Evolutionary conservation across 352 stramenopile genomes (phyloP), one percentile per base, ranked within the genome.

Genomic region (Albugo candida): DNA sequence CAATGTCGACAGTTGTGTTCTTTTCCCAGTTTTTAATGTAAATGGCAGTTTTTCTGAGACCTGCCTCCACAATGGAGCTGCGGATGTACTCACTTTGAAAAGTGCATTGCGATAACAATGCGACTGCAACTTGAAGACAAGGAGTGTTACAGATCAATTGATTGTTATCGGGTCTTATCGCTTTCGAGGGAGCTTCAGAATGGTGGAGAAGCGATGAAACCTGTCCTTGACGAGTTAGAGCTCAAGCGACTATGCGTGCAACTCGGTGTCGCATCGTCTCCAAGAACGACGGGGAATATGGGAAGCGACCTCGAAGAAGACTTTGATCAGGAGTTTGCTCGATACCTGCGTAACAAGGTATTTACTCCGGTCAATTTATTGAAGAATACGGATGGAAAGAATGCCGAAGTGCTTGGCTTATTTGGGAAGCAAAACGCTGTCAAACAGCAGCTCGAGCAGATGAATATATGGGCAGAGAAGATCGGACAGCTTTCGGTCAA

Each of bases 361-460:
- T 73, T 87, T 45, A 3, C 24, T 10, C 24, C 24, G 24, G 61
- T 45, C 8, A 19, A 34, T 10, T 13, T 40, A 11, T 35, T 39
- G 42, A 51, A 54, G 20, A 18, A 36, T 0, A 34, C 13, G 35
- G 42, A 11, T 0, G 17, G 13, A 13, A 18, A 13, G 1, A 35
- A 45, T 0, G 45, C 82, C 5, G 55, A 61, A 1, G 65, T 83
- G 17, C 36, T 73, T 10, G 56, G 59, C 1, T 40, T 81, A 3
- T 85, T 81, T 53, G 75, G 72, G 2, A 79, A 70, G 46, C 75
- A 88, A 58, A 41, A 43, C 0, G 59, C 63, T 20, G 56, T 85
- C 0, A 68, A 65, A 51, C 40, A 27, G 1, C 57, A 82, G 19
- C 54, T 88, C 13, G 13, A 39, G 38, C 41, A 39, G 6, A 31